phyloP scores from a whole-genome alignment of 192 early-diverging fungal species.

The Umbelopsis isabellina region DNA sequence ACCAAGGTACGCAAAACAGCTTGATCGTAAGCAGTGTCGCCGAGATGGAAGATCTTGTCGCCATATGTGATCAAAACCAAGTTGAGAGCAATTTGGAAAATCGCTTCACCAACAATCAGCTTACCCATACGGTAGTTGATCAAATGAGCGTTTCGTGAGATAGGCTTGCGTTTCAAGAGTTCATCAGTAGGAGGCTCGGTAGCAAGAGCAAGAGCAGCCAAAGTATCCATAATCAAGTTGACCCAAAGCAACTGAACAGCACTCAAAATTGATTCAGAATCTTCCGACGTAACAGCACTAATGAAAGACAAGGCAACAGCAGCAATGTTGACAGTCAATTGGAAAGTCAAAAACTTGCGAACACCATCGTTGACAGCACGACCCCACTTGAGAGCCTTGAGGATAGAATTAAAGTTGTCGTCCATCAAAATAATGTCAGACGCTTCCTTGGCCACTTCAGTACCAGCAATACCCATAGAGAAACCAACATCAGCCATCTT shows the following conservation, averaged over 20 bases:
- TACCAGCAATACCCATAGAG: slow-evolving; percentile 91
- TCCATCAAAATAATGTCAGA: slow-evolving; percentile 87
- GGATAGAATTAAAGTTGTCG: slow-evolving; percentile 85
- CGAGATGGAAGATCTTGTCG: slow-evolving; percentile 64
- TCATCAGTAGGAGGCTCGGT: slow-evolving; percentile 89
- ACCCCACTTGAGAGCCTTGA: slow-evolving; percentile 82
- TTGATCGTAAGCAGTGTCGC: slow-evolving; percentile 36
- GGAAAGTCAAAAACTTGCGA: slow-evolving; percentile 88
- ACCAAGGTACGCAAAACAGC: slow-evolving; percentile 76
- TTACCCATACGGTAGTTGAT: slow-evolving; percentile 91
- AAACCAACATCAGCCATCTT: slow-evolving; percentile 92
- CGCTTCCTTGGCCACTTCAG: slow-evolving; percentile 84
- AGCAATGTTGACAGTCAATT: slow-evolving; percentile 82
- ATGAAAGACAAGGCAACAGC: slow-evolving; percentile 75
- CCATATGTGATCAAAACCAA: slow-evolving; percentile 63
- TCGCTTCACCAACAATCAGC: slow-evolving; percentile 88
- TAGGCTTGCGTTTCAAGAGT: slow-evolving; percentile 79
- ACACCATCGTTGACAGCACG: slow-evolving; percentile 82
- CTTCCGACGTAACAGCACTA: slow-evolving; percentile 65
- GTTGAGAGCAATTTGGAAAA: slow-evolving; percentile 87
- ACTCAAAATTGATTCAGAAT: slow-evolving; percentile 75
- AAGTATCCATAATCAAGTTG: slow-evolving; percentile 94
- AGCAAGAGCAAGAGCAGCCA: slow-evolving; percentile 90
- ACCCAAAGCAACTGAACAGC: slow-evolving; percentile 95
- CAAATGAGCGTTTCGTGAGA: slow-evolving; percentile 72